phyloP scores from a whole-genome alignment of 768 basidiomycete genomes.

The Pleurotus eryngii region DNA sequence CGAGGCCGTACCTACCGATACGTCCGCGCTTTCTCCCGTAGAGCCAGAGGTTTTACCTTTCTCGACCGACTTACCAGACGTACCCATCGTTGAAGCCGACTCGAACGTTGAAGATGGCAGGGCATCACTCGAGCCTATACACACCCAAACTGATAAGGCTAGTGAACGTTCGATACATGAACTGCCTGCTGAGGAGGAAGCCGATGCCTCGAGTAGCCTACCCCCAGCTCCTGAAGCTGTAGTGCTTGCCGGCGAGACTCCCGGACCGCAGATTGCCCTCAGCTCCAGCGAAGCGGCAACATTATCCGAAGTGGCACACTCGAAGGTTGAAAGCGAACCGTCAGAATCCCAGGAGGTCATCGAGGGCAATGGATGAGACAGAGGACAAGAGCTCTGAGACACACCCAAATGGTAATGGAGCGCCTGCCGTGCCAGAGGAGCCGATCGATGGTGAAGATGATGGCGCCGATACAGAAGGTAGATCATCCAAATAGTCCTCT shows the following conservation, averaged over 20 bases:
- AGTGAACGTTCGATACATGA: background rate
- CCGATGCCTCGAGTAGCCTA: background rate
- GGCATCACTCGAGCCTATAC: conserved; percentile 13
- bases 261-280: conserved; percentile 16
- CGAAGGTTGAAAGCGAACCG: background rate
- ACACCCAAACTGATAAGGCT: conserved; percentile 9
- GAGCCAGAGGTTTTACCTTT: conserved; percentile 6
- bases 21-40: too few relatives aligned
- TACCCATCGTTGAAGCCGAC: conserved; percentile 16
- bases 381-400: conserved; percentile 1
- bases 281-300: conserved; percentile 6
- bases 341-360: background rate
- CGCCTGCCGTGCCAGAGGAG: background rate
- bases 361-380: background rate
- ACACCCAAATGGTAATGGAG: conserved; percentile 2
- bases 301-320: background rate
- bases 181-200: background rate
- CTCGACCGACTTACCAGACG: conserved; percentile 11
- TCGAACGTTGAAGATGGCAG: conserved; percentile 9
- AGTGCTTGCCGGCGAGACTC: conserved; percentile 15
- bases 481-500: too few relatives aligned
- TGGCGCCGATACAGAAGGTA: background rate
- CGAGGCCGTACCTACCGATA: conserved; percentile 7
- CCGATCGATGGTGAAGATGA: background rate
- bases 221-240: conserved; percentile 11